Base-by-base conservation (phyloP, 2,329 filamentous ascomycete genomes). In the Coniochaeta sp. region DNA sequence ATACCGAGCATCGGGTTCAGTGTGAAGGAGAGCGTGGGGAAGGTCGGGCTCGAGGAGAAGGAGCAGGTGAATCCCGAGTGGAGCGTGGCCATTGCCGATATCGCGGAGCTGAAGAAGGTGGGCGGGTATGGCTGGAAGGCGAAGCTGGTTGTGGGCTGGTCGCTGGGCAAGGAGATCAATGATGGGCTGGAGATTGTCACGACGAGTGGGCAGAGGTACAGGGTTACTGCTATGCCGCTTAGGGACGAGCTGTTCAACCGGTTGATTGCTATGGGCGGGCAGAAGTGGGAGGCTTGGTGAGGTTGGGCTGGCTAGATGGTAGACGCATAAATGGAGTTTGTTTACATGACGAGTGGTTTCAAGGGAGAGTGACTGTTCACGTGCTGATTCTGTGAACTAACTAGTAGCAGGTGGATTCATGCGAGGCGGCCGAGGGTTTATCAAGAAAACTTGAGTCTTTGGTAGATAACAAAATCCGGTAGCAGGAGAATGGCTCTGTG, bases 101-200 rank as follows among this genome's bases (percentile, higher is more conserved):
- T 96, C 54, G 76, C 72, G 58, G 89, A 93, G 71, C 69, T 96
- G 59, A 89, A 86, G 71, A 96, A 96, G 74, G 77, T 93, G 1
- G 90, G 91, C 5, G 91, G 91, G 0, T 78, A 93, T 38, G 90
- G 90, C 0, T 96, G 90, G 90, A 96, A 95, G 74, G 86, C 86
- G 1, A 93, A 91, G 76, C 75, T 95, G 57, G 81, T 95, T 1
- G 89, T 95, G 0, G 90, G 90, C 0, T 91, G 91, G 89, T 87
- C 89, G 0, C 81, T 91, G 67, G 83, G 85, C 0, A 80, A 86
- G 56, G 86, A 93, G 71, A 84, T 95, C 33, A 85, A 88, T 0
- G 91, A 95, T 74, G 90, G 89, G 0, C 66, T 96, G 64, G 79
- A 90, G 64, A 83, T 93, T 64, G 76, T 77, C 28, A 85, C 85